phyloP scores from a whole-genome alignment of 169 alveolate genomes.

The Eimeria necatrix region DNA sequence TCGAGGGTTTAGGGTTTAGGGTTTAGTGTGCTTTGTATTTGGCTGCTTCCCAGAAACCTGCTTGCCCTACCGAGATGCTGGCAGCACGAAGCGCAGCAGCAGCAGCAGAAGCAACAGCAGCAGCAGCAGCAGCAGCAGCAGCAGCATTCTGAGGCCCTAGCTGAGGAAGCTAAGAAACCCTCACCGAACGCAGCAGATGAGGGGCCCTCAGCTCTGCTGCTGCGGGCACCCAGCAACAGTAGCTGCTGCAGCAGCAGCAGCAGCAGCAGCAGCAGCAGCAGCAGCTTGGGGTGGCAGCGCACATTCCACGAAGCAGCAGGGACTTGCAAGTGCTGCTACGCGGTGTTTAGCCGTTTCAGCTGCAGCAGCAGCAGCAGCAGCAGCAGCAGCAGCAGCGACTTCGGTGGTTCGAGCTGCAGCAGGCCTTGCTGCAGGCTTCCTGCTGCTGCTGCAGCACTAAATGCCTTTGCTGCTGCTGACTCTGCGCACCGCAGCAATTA shows the following conservation, averaged over 20 bases:
- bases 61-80: slow-evolving; percentile 20
- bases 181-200: neutral
- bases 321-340: slow-evolving; percentile 8
- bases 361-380: slow-evolving; percentile 1
- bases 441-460: neutral
- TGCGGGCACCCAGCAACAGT: neutral
- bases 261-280: neutral
- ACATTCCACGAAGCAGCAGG: neutral
- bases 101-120: neutral
- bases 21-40: too few species aligned
- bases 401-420: too few species aligned
- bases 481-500: neutral
- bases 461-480: neutral
- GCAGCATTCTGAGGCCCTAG: neutral
- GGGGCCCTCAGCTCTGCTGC: too few species aligned
- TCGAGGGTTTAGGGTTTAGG: too few species aligned
- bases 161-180: neutral
- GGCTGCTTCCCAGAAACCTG: neutral
- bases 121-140: neutral
- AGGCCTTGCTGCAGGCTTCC: slow-evolving; percentile 8
- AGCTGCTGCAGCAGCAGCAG: neutral
- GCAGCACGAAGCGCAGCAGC: slow-evolving; percentile 12
- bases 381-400: too few species aligned
- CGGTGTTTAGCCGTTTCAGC: neutral
- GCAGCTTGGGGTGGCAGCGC: neutral